Conservation (phyloP, 2,329 filamentous ascomycete species). For the Tolypocladium sp. region DNA sequence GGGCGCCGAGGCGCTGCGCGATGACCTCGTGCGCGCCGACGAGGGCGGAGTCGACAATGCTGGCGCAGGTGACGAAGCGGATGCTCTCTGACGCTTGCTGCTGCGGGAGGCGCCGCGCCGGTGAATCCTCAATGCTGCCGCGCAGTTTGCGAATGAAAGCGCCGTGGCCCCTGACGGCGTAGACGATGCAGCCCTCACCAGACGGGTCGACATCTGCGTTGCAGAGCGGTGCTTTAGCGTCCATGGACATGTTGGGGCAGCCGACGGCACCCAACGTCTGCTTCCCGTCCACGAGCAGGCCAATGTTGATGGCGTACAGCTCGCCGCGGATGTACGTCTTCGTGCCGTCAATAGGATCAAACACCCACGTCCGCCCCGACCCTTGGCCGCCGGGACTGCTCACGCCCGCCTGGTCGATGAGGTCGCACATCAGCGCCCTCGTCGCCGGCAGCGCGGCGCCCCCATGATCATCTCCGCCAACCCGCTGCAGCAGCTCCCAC, state of each 20-base stretch:
- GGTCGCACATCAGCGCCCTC: constrained; percentile 37
- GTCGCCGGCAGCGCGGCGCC: constrained; percentile 23
- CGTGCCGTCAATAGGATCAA: constrained; percentile 53
- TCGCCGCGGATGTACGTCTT: constrained; percentile 45
- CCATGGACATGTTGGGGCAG: constrained; percentile 33
- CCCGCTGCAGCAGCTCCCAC: constrained; percentile 31
- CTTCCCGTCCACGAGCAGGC: constrained; percentile 37
- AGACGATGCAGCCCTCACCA: constrained; percentile 39
- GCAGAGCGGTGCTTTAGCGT: constrained; percentile 26
- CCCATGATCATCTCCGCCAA: constrained; percentile 12
- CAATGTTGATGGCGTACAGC: constrained; percentile 50
- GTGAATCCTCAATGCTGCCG: constrained; percentile 10
- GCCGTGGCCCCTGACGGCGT: constrained; percentile 38
- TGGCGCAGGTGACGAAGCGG: constrained; percentile 37
- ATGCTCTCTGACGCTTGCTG: constrained; percentile 11
- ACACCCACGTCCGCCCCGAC: constrained; percentile 42
- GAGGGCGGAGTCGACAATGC: constrained; percentile 37
- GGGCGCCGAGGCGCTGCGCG: constrained; percentile 29
- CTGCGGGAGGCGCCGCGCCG: constrained; percentile 23
- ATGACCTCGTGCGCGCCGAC: constrained; percentile 36
- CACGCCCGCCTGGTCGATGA: constrained; percentile 43
- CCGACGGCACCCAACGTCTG: constrained; percentile 42
- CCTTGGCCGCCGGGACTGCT: constrained; percentile 22
- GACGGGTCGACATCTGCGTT: constrained; percentile 35
- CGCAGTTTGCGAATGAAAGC: constrained; percentile 34